Evolutionary conservation across 306 rosid species (phyloP).

Genomic region (Cicer pinnatifidum): DNA sequence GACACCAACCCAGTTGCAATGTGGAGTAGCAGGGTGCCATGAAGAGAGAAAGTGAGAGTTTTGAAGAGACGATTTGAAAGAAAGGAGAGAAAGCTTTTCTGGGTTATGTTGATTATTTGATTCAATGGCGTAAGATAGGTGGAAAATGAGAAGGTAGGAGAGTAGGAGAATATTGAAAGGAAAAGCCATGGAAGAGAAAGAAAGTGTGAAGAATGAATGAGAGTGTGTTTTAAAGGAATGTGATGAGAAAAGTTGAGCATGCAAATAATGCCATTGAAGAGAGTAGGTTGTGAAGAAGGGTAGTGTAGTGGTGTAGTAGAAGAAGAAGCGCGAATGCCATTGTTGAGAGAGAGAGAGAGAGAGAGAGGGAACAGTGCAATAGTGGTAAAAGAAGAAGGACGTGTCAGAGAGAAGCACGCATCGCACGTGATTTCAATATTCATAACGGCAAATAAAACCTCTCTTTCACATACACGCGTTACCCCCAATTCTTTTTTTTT

Average conservation of each 20-base stretch:
- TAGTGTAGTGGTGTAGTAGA: conserved; percentile 31
- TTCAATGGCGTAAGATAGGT: conserved; percentile 33
- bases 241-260: conserved; percentile 20
- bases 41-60: conserved; percentile 55
- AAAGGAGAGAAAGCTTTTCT: conserved; percentile 60
- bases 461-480: conserved; percentile 6
- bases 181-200: conserved; percentile 38
- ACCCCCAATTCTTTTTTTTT: neutral
- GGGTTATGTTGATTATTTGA: conserved; percentile 41
- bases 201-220: too few relatives aligned
- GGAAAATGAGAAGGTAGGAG: conserved; percentile 41
- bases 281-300: neutral
- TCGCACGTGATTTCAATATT: conserved; percentile 65
- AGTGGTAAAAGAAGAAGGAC: conserved; percentile 45
- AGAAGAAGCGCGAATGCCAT: conserved; percentile 47
- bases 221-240: neutral
- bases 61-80: conserved; percentile 64
- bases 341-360: conserved; percentile 13
- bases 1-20: conserved; percentile 83
- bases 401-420: conserved; percentile 70
- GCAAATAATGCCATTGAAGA: conserved; percentile 43
- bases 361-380: neutral
- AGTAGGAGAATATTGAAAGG: conserved; percentile 37
- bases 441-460: conserved; percentile 46
- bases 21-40: conserved; percentile 61